Conservation (phyloP, 2,329 filamentous ascomycete genomes). For the Beauveria rudraprayagi region DNA sequence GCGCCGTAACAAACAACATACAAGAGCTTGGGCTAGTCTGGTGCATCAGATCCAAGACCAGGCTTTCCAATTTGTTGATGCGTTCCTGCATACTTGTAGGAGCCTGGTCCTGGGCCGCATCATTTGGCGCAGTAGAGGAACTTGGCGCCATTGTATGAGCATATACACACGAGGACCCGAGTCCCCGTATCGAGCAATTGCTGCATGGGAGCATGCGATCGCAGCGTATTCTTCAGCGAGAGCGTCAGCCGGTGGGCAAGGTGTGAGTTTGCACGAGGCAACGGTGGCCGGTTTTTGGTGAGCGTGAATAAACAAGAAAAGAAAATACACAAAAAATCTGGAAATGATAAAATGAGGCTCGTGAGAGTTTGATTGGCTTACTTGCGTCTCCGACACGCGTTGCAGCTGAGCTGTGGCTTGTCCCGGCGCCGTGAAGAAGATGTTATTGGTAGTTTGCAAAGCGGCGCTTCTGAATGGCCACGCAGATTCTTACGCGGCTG, state of each 20-base stretch:
- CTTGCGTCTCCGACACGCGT: conserved; percentile 27
- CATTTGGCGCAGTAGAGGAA: background rate
- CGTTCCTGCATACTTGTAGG: conserved; percentile 8
- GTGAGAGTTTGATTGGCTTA: conserved; percentile 13
- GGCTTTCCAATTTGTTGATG: conserved; percentile 23
- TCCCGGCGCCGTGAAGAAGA: conserved; percentile 21
- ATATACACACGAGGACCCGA: conserved; percentile 18
- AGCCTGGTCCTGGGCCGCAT: background rate
- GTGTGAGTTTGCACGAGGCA: no score
- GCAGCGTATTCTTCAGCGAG: conserved; percentile 17
- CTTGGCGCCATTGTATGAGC: background rate
- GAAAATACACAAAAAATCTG: background rate
- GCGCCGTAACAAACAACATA: no score
- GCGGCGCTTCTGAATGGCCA: background rate
- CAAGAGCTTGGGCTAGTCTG: background rate
- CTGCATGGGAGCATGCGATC: conserved; percentile 19
- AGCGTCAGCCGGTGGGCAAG: background rate
- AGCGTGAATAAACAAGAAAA: background rate
- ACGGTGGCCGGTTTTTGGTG: no score
- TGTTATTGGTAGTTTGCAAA: background rate
- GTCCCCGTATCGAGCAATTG: conserved; percentile 15
- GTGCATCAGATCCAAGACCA: conserved; percentile 22
- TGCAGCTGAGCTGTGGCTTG: conserved; percentile 27
- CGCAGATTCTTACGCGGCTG: background rate
- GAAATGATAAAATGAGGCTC: no score